Percentiles rank a stretch among this genome's conserved stretches.
phyloP scores from a whole-genome alignment of 2,329 filamentous ascomycete genomes.

The Chaetomium sp. region DNA sequence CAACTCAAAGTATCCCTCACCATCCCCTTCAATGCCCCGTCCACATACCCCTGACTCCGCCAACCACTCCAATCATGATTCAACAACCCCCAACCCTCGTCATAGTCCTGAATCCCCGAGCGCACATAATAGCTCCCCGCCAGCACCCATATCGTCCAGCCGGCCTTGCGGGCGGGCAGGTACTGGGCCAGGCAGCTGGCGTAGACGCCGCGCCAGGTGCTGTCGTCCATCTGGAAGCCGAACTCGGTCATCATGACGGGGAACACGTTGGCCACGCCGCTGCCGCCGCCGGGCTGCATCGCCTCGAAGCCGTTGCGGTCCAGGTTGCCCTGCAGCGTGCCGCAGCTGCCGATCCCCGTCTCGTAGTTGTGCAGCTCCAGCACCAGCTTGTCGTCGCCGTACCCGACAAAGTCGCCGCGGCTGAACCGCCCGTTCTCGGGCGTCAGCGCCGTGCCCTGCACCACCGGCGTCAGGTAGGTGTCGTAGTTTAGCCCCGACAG shows the following conservation, averaged over 20 bases:
- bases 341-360: conserved; percentile 52
- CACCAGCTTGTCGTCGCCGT: conserved; percentile 59
- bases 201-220: conserved; percentile 53
- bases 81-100: conserved; percentile 60
- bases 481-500: conserved; percentile 62
- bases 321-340: conserved; percentile 49
- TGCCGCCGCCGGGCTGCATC: conserved; percentile 40
- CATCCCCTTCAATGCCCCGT: conserved; percentile 46
- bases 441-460: conserved; percentile 50
- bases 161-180: conserved; percentile 51
- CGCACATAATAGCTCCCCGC: conserved; percentile 61
- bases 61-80: conserved; percentile 57
- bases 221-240: conserved; percentile 54
- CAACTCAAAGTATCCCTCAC: conserved; percentile 36
- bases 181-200: conserved; percentile 54
- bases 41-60: conserved; percentile 49
- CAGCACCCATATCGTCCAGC: conserved; percentile 63
- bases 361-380: conserved; percentile 65
- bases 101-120: conserved; percentile 54
- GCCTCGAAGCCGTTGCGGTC: conserved; percentile 57
- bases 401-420: conserved; percentile 50
- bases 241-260: conserved; percentile 58
- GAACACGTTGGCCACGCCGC: conserved; percentile 42
- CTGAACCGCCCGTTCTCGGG: conserved; percentile 50
- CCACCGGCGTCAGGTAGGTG: conserved; percentile 55